phyloP scores from a whole-genome alignment of 106 monocot genomes.

The Dendrobium catenatum region DNA sequence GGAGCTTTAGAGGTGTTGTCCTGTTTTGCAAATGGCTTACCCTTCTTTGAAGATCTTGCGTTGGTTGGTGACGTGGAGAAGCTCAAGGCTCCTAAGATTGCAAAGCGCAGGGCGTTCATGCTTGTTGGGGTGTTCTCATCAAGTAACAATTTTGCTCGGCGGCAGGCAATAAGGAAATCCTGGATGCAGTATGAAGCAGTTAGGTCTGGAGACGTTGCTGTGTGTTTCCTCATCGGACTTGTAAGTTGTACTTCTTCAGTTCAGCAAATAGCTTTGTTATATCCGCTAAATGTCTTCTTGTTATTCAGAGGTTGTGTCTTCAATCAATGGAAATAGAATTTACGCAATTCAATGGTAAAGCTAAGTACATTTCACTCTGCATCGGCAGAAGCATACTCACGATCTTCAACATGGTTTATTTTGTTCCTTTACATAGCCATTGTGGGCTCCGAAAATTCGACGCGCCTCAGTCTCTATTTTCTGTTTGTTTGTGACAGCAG shows the following conservation, averaged over 20 bases:
- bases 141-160: slow-evolving; percentile 74
- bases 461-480: no score
- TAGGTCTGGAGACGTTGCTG: slow-evolving; percentile 65
- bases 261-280: not conserved
- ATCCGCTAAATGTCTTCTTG: not conserved
- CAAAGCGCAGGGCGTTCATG: slow-evolving; percentile 43
- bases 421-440: not conserved
- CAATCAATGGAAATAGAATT: not conserved
- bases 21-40: slow-evolving; percentile 56
- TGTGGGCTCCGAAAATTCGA: no score
- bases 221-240: slow-evolving; percentile 76
- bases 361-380: no score
- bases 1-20: slow-evolving; percentile 77
- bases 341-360: not conserved
- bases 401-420: not conserved
- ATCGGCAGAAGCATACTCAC: no score
- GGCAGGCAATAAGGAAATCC: slow-evolving; percentile 72
- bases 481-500: no score
- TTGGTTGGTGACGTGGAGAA: slow-evolving; percentile 28
- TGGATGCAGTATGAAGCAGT: slow-evolving; percentile 91
- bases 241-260: slow-evolving; percentile 37
- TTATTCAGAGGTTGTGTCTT: not conserved
- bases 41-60: slow-evolving; percentile 51
- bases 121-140: slow-evolving; percentile 71
- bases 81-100: slow-evolving; percentile 51